These are phyloP conservation scores for Salix dunnii DNA, from an alignment of 345 rosid species.

Conservation along the genomic window DNA sequence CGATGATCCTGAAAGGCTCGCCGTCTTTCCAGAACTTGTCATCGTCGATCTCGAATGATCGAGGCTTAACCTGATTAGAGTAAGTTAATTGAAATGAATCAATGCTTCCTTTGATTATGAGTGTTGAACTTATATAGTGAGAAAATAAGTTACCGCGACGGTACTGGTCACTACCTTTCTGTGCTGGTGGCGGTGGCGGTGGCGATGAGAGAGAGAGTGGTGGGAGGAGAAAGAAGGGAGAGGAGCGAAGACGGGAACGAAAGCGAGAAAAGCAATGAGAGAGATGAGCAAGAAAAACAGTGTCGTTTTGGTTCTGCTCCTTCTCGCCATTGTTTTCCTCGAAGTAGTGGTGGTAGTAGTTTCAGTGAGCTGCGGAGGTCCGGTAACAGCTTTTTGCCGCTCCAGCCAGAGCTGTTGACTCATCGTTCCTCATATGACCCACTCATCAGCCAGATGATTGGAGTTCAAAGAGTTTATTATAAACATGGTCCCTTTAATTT, in stretches of 20 bases:
- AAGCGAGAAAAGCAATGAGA: slow-evolving; percentile 35
- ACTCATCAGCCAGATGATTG: too few species aligned
- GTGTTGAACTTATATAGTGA: neutral
- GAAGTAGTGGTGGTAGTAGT: too few species aligned
- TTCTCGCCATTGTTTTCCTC: slow-evolving; percentile 34
- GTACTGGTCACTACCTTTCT: slow-evolving; percentile 16
- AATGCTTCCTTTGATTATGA: neutral
- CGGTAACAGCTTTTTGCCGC: too few species aligned
- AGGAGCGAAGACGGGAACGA: slow-evolving; percentile 62
- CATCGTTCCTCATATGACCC: too few species aligned
- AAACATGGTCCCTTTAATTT: too few species aligned
- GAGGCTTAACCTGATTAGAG: slow-evolving; percentile 28
- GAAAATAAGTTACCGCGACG: slow-evolving; percentile 5
- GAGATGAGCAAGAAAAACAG: slow-evolving; percentile 35
- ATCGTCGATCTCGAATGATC: slow-evolving; percentile 56
- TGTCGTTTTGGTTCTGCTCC: slow-evolving; percentile 30
- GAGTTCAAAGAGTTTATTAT: too few species aligned
- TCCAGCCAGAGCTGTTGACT: too few species aligned
- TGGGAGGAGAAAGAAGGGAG: slow-evolving; percentile 51
- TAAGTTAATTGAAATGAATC: neutral
- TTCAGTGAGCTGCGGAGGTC: neutral
- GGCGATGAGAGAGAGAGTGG: slow-evolving; percentile 42
- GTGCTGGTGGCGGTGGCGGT: slow-evolving; percentile 13
- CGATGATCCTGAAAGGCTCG: slow-evolving; percentile 63
- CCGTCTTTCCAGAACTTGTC: slow-evolving; percentile 88